Conservation (phyloP, 2,329 filamentous ascomycete genomes). For the Rugonectria rugulosa region DNA sequence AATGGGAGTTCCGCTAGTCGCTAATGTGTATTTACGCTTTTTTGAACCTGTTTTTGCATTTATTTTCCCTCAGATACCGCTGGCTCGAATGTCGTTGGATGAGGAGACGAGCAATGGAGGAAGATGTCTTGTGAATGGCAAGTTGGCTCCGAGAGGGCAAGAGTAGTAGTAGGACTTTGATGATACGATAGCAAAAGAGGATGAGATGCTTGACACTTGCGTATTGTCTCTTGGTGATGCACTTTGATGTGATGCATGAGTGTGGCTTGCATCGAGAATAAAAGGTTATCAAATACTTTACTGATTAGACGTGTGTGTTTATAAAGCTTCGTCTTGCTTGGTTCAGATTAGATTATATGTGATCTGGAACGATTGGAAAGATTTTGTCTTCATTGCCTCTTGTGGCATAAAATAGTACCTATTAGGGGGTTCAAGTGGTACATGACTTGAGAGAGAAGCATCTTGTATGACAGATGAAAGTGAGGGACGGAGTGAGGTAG, state of each 20-base stretch:
- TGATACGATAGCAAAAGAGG: conserved; percentile 38
- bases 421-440: neutral
- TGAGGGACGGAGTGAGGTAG: too few relatives aligned
- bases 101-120: conserved; percentile 22
- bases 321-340: too few relatives aligned
- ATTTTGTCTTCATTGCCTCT: neutral
- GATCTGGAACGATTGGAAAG: too few relatives aligned
- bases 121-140: conserved; percentile 16
- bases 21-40: conserved; percentile 40
- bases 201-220: conserved; percentile 18
- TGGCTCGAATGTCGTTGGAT: conserved; percentile 34
- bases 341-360: too few relatives aligned
- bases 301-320: too few relatives aligned
- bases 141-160: conserved; percentile 17
- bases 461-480: too few relatives aligned
- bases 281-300: too few relatives aligned
- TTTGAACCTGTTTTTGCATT: conserved; percentile 33
- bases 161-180: conserved; percentile 29
- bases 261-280: neutral
- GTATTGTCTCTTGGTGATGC: neutral
- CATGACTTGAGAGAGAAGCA: too few relatives aligned
- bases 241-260: neutral
- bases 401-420: neutral
- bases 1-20: conserved; percentile 35
- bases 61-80: conserved; percentile 30